A percentile compares a stretch with the other conserved stretches of the same genome.
Conservation (phyloP, 345 rosid genomes). For the Dimocarpus longan region DNA sequence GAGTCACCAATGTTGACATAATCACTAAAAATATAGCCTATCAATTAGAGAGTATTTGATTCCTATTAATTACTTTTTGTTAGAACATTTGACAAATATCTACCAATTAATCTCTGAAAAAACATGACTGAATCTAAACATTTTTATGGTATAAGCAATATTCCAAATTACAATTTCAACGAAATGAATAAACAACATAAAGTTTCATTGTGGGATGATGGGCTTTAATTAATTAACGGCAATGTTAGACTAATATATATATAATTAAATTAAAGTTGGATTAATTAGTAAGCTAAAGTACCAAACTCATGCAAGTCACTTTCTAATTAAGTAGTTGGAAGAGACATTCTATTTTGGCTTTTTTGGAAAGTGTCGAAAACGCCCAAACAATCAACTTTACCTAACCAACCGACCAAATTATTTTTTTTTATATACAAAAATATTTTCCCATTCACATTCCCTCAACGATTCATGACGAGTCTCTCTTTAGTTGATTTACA, state of each 20-base stretch:
- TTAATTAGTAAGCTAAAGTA: slow-evolving; percentile 6
- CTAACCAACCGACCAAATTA: slow-evolving; percentile 41
- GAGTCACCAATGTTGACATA: not conserved
- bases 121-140: not conserved
- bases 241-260: too few species aligned
- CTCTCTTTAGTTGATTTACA: not conserved
- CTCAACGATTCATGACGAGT: not conserved
- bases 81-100: not conserved
- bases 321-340: slow-evolving; percentile 9
- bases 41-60: not conserved
- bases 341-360: slow-evolving; percentile 29
- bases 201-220: slow-evolving; percentile 1
- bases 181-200: not conserved
- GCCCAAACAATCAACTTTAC: slow-evolving; percentile 29
- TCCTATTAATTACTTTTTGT: not conserved
- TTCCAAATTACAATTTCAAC: not conserved
- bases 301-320: slow-evolving; percentile 19
- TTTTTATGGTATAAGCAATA: too few species aligned
- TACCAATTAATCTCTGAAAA: not conserved
- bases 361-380: slow-evolving; percentile 26
- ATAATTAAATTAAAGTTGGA: not conserved
- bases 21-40: too few species aligned
- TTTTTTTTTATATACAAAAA: not conserved
- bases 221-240: not conserved
- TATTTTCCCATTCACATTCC: slow-evolving; percentile 22